Evolutionary conservation across 1,284 basidiomycete genomes (phyloP).

Genomic region (Macrocystidia cucumis): DNA sequence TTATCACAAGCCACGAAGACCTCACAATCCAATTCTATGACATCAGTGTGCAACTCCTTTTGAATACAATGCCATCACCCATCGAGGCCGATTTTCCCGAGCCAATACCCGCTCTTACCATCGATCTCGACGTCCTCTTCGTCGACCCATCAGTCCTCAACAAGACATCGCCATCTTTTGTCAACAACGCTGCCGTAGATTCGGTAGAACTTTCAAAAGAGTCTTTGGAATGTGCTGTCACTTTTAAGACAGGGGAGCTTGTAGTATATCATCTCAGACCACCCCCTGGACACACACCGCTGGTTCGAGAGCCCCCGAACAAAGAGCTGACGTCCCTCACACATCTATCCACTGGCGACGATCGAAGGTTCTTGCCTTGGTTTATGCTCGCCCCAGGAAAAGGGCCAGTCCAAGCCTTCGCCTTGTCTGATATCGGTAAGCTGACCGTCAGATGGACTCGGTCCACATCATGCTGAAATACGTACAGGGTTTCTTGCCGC

Average conservation of each 20-base stretch:
- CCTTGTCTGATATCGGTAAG: constrained; percentile 66
- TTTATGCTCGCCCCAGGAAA: constrained; percentile 48
- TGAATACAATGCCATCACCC: constrained; percentile 33
- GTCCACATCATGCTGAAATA: not conserved
- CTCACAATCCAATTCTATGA: constrained; percentile 64
- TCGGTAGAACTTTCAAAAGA: constrained; percentile 53
- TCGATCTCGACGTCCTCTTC: constrained; percentile 47
- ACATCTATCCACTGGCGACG: constrained; percentile 29
- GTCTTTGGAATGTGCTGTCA: constrained; percentile 60
- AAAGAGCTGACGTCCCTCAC: constrained; percentile 41
- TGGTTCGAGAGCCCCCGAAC: constrained; percentile 23
- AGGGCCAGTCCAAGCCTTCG: constrained; percentile 45
- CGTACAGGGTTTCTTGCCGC: constrained; percentile 73
- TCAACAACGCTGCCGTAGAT: constrained; percentile 35
- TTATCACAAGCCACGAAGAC: constrained; percentile 63
- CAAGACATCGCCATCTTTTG: constrained; percentile 22
- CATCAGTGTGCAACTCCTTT: constrained; percentile 58
- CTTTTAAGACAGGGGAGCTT: constrained; percentile 59
- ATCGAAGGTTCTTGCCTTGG: constrained; percentile 49
- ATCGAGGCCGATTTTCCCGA: constrained; percentile 54
- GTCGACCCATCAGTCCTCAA: constrained; percentile 32
- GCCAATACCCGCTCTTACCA: constrained; percentile 52
- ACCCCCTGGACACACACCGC: constrained; percentile 19
- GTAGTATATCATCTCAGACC: constrained; percentile 58
- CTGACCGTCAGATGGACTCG: not conserved